phyloP scores from a whole-genome alignment of 352 stramenopile genomes.

The Phytophthora podocarpi region DNA sequence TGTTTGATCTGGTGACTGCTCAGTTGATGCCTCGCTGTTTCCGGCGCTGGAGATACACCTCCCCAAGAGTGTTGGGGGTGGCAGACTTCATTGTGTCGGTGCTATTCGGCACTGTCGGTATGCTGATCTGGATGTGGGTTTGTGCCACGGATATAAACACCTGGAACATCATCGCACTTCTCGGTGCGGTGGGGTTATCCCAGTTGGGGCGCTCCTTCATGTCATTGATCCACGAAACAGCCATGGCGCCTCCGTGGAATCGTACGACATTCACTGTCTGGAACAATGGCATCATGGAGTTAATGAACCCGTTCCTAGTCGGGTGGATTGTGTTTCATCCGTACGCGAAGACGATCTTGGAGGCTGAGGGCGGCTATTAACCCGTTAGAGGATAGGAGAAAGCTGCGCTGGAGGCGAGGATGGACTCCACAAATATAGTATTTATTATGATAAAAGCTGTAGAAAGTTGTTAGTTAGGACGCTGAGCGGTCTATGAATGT shows the following conservation, averaged over 20 bases:
- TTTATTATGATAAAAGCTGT: slow-evolving; percentile 33
- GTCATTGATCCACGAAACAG: slow-evolving; percentile 47
- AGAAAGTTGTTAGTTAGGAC: background rate
- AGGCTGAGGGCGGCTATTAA: slow-evolving; percentile 26
- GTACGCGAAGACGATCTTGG: slow-evolving; percentile 59
- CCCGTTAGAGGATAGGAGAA: slow-evolving; percentile 3
- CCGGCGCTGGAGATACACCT: slow-evolving; percentile 19
- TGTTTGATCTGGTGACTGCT: slow-evolving; percentile 22
- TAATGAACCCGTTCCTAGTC: slow-evolving; percentile 63
- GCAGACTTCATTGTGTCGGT: slow-evolving; percentile 33
- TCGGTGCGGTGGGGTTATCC: slow-evolving; percentile 37
- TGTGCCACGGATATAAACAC: slow-evolving; percentile 19
- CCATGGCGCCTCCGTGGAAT: slow-evolving; percentile 27
- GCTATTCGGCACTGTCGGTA: slow-evolving; percentile 13
- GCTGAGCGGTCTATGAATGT: background rate
- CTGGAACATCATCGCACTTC: slow-evolving; percentile 44
- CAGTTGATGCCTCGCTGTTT: slow-evolving; percentile 1
- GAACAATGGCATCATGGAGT: slow-evolving; percentile 60
- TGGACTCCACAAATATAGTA: slow-evolving; percentile 15
- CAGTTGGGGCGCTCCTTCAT: slow-evolving; percentile 45
- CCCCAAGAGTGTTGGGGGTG: background rate
- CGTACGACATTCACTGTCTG: slow-evolving; percentile 33
- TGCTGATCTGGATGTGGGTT: slow-evolving; percentile 29
- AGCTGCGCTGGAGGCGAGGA: background rate
- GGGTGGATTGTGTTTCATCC: slow-evolving; percentile 67